Percentiles rank a stretch among this genome's conserved stretches.
Conservation (phyloP, 305 asterid genomes). For the Solanum chacoense region DNA sequence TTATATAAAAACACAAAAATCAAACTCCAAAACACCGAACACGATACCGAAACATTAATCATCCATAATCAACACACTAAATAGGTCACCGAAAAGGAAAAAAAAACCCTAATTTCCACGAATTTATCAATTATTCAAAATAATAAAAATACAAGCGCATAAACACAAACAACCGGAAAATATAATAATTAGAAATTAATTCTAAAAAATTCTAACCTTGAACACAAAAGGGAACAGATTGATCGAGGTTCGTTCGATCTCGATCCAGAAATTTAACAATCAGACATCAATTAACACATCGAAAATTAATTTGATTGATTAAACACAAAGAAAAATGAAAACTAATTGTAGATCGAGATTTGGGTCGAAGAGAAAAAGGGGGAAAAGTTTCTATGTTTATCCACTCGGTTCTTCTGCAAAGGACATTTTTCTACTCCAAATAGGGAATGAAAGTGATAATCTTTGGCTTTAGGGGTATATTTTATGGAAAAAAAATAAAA, state of each 20-base stretch:
- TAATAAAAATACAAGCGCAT: not conserved
- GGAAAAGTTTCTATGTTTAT: not conserved
- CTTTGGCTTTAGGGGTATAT: not conserved
- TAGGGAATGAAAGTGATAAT: not conserved
- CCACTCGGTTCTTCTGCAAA: not conserved
- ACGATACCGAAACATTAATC: not conserved
- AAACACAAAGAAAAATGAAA: not conserved
- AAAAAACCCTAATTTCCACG: not conserved
- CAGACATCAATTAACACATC: not conserved
- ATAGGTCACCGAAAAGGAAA: not conserved
- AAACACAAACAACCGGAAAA: not conserved
- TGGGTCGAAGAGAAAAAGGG: not conserved
- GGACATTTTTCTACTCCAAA: not conserved
- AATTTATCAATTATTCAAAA: not conserved
- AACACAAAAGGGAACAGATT: not conserved
- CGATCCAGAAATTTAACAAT: not conserved
- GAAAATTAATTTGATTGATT: not conserved
- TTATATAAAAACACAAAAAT: not conserved
- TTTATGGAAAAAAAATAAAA: not conserved
- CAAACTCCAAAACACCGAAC: not conserved
- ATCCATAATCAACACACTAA: not conserved
- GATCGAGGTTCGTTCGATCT: not conserved
- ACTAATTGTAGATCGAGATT: not conserved
- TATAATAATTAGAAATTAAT: not conserved
- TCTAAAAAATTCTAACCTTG: not conserved